Percentiles rank a stretch among this genome's conserved stretches.
Evolutionary conservation across 352 stramenopile species (phyloP).

Genomic region (Globisporangium splendens): DNA sequence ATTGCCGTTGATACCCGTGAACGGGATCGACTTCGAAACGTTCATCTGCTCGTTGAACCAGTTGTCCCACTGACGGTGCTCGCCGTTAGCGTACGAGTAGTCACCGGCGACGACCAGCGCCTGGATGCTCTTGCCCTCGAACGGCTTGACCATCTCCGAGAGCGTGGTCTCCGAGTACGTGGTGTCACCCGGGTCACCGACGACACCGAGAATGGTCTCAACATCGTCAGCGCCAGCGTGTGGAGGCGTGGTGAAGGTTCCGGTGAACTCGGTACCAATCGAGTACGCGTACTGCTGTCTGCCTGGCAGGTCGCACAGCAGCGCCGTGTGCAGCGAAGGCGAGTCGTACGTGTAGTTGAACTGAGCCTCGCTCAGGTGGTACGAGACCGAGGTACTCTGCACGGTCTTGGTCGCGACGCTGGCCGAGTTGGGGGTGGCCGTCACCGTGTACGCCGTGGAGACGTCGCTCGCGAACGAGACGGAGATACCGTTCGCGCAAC

Average conservation of each 20-base stretch:
- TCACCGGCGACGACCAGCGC: conserved; percentile 53
- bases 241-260: conserved; percentile 28
- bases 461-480: conserved; percentile 35
- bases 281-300: conserved; percentile 43
- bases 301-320: conserved; percentile 35
- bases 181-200: conserved; percentile 40
- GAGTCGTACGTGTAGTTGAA: conserved; percentile 54
- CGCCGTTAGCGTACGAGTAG: conserved; percentile 65
- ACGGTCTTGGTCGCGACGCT: conserved; percentile 14
- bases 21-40: conserved; percentile 37
- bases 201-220: conserved; percentile 38
- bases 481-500: conserved; percentile 33
- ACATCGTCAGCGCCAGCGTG: conserved; percentile 26
- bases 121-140: conserved; percentile 37
- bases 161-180: conserved; percentile 33
- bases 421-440: conserved; percentile 14
- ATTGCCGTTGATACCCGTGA: conserved; percentile 57
- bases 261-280: conserved; percentile 26
- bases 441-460: conserved; percentile 26
- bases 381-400: conserved; percentile 30
- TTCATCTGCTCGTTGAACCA: conserved; percentile 56
- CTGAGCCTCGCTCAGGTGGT: conserved; percentile 30
- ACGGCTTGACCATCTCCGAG: conserved; percentile 25
- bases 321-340: conserved; percentile 42
- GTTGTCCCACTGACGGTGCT: conserved; percentile 67